Base-by-base conservation (phyloP, 495 filamentous ascomycete genomes). In the Hyaloscypha hepaticicola region DNA sequence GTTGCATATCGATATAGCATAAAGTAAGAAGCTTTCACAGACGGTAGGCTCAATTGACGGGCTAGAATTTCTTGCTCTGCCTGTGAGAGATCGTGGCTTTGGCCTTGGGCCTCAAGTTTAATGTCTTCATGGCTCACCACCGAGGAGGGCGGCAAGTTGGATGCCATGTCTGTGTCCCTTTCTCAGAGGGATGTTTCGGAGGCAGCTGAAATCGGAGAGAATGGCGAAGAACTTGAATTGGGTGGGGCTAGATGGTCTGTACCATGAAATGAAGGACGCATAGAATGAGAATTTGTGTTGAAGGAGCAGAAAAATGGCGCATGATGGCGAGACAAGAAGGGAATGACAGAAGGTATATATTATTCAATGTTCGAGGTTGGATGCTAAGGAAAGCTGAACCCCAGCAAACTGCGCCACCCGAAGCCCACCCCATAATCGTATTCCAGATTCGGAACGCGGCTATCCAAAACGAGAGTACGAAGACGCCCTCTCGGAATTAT, bases 1-100 rank as follows among this genome's bases (percentile, higher is more conserved):
- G 89, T 89, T 16, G 92, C 86, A 80, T 92, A 96, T 29, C 91
- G 86, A 72, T 86, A 96, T 21, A 96, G 79, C 0, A 80, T 86
- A 1, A 4, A 25, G 50, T 59, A 65, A 6, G 56, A 38, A 7
- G 55, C 45, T 31, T 65, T 55, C 27, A 65, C 57, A 24, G 16
- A 19, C 19, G 63, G 63, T 5, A 65, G 7, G 7, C 12, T 7
- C 26, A 65, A 28, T 29, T 65, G 55, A 9, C 22, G 34, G 22
- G 59, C 56, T n/a, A 65, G 41, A 22, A 65, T 60, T 8, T 60
- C 31, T 31, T 60, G 60, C 51, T 63, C 60, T 21, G 22, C 27
- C 9, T 24, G 0, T 1, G 60, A 48, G 21, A 53, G 60, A 16
- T 34, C 22, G 22, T 56, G 21, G 34, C 1, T 3, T 1, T 48